These are phyloP conservation scores for Colletotrichum lindemuthianum DNA, from an alignment of 2,329 filamentous ascomycete species.

Conservation along the genomic window DNA sequence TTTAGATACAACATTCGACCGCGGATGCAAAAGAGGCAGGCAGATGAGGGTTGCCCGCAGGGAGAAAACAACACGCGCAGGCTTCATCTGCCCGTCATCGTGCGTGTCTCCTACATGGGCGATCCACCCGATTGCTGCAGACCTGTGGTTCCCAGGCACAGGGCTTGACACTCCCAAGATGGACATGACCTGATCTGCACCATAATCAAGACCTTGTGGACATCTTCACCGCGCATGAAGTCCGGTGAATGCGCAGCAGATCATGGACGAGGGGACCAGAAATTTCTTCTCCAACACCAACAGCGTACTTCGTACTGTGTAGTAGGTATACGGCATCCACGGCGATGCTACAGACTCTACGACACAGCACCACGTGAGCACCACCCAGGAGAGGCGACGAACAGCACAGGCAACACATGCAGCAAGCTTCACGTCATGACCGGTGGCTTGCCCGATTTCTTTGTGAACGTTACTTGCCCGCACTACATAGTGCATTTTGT, in stretches of 20 bases:
- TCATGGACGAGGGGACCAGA: conserved; percentile 4
- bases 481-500: too few relatives aligned
- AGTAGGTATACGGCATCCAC: too few relatives aligned
- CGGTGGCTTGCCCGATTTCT: too few relatives aligned
- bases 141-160: conserved; percentile 18
- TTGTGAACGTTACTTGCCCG: too few relatives aligned
- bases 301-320: conserved; percentile 6
- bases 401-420: too few relatives aligned
- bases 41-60: neutral
- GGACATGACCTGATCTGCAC: neutral
- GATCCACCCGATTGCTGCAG: conserved; percentile 32
- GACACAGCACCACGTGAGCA: neutral
- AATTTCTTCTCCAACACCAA: conserved; percentile 5
- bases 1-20: neutral
- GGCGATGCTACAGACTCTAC: conserved; percentile 13
- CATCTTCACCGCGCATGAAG: too few relatives aligned
- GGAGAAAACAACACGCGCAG: conserved; percentile 15
- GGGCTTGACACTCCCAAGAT: conserved; percentile 5
- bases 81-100: conserved; percentile 25
- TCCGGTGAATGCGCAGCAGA: neutral
- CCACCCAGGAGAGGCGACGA: too few relatives aligned
- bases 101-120: conserved; percentile 21
- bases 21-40: neutral
- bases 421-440: too few relatives aligned
- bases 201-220: too few relatives aligned